These are phyloP conservation scores for Melanogaster broomeanus DNA, from an alignment of 768 basidiomycete genomes.

Conservation along the genomic window DNA sequence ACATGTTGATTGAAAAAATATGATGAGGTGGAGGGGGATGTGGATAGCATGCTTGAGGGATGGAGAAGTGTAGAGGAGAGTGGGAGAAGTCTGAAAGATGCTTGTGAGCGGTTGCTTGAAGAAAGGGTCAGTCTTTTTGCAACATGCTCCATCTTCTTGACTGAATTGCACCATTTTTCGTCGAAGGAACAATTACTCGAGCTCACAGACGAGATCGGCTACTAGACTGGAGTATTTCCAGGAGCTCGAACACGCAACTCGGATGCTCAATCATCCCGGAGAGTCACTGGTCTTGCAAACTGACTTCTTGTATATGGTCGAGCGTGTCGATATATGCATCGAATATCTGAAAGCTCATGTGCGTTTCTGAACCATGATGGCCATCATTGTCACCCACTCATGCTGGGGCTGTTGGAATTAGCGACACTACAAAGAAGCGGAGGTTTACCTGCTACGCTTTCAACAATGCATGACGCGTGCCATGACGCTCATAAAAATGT, in stretches of 20 bases:
- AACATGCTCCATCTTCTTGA: neutral
- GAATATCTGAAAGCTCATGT: constrained; percentile 88
- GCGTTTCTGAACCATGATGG: constrained; percentile 30
- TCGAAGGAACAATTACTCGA: constrained; percentile 72
- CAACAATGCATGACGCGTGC: constrained; percentile 98
- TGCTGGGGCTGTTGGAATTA: constrained; percentile 32
- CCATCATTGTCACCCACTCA: neutral
- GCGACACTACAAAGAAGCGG: constrained; percentile 91
- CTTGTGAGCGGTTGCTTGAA: constrained; percentile 85
- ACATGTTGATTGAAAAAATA: constrained; percentile 70
- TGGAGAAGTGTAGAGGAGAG: constrained; percentile 91
- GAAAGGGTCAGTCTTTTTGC: constrained; percentile 67
- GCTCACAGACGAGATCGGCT: constrained; percentile 81
- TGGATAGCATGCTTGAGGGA: constrained; percentile 79
- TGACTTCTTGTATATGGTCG: constrained; percentile 95
- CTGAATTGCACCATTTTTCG: constrained; percentile 2
- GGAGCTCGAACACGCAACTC: constrained; percentile 89
- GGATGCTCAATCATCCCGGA: constrained; percentile 93
- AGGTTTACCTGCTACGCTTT: constrained; percentile 93
- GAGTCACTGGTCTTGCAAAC: constrained; percentile 87
- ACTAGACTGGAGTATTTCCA: constrained; percentile 89
- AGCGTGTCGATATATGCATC: constrained; percentile 92
- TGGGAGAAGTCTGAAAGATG: constrained; percentile 87
- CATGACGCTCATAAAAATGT: constrained; percentile 98
- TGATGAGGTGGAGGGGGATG: constrained; percentile 69